Evolutionary conservation across 805 yeast species (phyloP).

Genomic region (Ogataea salicorniae): DNA sequence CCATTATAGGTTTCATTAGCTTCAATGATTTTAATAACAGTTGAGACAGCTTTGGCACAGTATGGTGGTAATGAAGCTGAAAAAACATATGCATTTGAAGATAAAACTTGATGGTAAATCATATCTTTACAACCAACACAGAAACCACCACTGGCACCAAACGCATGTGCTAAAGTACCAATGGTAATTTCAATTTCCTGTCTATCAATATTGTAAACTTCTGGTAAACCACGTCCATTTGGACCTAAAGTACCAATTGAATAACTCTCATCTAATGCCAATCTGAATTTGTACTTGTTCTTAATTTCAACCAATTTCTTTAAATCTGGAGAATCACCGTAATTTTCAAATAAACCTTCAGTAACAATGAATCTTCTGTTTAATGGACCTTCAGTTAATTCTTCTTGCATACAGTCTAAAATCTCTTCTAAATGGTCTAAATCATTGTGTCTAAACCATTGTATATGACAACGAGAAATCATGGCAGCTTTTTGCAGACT

Average conservation of each 20-base stretch:
- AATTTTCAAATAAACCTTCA: constrained; percentile 79
- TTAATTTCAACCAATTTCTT: constrained; percentile 67
- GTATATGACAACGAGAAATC: constrained; percentile 81
- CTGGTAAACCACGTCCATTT: constrained; percentile 82
- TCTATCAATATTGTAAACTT: constrained; percentile 64
- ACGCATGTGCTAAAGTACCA: constrained; percentile 77
- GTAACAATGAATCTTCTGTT: constrained; percentile 87
- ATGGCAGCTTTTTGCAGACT: constrained; percentile 84
- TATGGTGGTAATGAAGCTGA: constrained; percentile 95
- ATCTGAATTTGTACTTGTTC: constrained; percentile 74
- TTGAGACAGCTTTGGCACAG: constrained; percentile 61
- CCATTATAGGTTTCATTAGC: constrained; percentile 30
- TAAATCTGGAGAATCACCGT: constrained; percentile 76
- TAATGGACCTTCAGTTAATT: constrained; percentile 65
- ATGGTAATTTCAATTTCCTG: constrained; percentile 76
- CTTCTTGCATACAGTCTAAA: constrained; percentile 54
- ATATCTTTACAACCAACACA: constrained; percentile 81
- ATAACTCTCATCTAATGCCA: constrained; percentile 81
- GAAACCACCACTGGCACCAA: constrained; percentile 89
- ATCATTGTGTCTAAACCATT: constrained; percentile 84
- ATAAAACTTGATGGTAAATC: constrained; percentile 89
- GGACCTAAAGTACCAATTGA: constrained; percentile 84
- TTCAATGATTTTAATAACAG: constrained; percentile 43
- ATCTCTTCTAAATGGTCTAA: constrained; percentile 73
- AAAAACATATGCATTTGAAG: constrained; percentile 85